Evolutionary conservation across 257 asterid genomes (phyloP), one percentile per base, ranked within the genome.

Genomic region (Haberlea rhodopensis): DNA sequence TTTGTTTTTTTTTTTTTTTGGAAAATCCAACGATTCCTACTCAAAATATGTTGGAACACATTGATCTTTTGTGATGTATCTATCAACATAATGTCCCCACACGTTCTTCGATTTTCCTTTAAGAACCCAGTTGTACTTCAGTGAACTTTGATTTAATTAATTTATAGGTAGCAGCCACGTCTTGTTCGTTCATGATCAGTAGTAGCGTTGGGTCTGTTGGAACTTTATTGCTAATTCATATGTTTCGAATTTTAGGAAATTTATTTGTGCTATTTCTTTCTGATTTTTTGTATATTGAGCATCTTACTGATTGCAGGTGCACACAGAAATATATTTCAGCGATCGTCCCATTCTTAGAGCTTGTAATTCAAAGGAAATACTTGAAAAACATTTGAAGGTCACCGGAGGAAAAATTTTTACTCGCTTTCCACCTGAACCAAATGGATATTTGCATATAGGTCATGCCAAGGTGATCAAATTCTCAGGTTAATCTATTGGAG

Each of bases 401-500:
- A 90, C 97, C 9, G 86, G 87, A 52, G 86, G 96, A 65, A 94
- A 83, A 77, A 84, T 94, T 68, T 72, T 40, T 73, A 94, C 99
- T 8, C 96, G 99, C 19, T 94, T 94, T 73, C 99, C 99, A 29
- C 99, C 99, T 34, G 99, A 94, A 79, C 99, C 99, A 37, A 94
- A 94, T 78, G 99, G 99, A 60, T 90, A 81, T 81, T 78, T 94
- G 52, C 99, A 92, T 75, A 92, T 92, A 46, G 99, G 99, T 60
- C 99, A 92, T 60, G 96, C 99, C 52, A 92, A 92, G 99, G 99
- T 92, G 69, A 69, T 64, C 60, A 53, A 59, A 62, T 61, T 64
- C 37, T 61, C 48, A 26, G 62, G 34, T 60, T 68, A 48, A 53
- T 63, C 69, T 56, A 5, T 48, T 40, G 37, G 48, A 11, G n/a